Base-by-base conservation (phyloP, 345 rosid species). In the Lepidium aucheri region DNA sequence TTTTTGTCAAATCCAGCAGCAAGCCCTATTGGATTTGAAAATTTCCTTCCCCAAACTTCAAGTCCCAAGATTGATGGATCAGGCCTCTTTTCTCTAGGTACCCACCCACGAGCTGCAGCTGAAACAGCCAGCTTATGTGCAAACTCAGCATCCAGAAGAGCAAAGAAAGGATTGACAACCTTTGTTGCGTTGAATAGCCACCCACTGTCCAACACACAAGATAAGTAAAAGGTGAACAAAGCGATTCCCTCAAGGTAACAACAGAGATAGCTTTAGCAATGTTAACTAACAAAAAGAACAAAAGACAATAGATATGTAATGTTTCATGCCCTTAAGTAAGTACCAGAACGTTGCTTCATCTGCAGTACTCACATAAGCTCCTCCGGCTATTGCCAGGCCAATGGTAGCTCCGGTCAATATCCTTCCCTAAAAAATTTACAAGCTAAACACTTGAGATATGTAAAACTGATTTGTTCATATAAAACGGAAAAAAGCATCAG, bases 321-420 rank as follows among this genome's bases (percentile, higher is more conserved):
- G 51, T 16, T 30, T 49, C 38, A 57, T 16, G 71, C 65, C 32
- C 47, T 57, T 14, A 60, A 53, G 49, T 2, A 45, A 72, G 69
- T 88, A 94, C 99, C 99, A 90, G 88, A 94, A 86, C 60, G 99
- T 90, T 50, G 96, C 99, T 81, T 90, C 99, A 81, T 94, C 99
- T 67, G 85, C 90, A 28, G 96, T 93, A 73, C 98, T 90, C 53
- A 82, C 96, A 76, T 92, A 92, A 67, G 98, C 98, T 71, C 96
- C 39, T 35, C 39, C 89, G 36, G 84, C 93, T 65, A 94, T 94
- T 10, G 84, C 83, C 13, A 94, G 53, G 15, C 97, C 96, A 58
- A 94, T 74, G 52, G 95, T 84, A 44, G 88, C 86, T 70, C 99
- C 99, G 0, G 99, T 85, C 47, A 94, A 69, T 63, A 88, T 69